phyloP scores from a whole-genome alignment of 495 filamentous ascomycete genomes.

The Aspergillus kassunensis region DNA sequence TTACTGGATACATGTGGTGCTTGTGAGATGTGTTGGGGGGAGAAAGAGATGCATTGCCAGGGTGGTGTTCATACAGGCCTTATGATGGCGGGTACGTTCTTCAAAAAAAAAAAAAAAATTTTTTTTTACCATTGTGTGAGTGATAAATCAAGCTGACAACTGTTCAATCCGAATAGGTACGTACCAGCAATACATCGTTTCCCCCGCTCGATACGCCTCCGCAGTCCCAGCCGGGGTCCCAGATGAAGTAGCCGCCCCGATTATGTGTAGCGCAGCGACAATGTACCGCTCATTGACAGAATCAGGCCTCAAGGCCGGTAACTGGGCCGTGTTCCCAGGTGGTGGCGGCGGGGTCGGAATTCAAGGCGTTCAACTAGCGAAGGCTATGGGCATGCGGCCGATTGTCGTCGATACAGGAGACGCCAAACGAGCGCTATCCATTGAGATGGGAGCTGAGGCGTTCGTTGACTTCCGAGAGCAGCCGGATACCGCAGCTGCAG shows the following conservation, averaged over 20 bases:
- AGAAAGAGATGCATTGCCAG: constrained; percentile 42
- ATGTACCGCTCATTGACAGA: constrained; percentile 52
- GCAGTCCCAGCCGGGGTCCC: constrained; percentile 58
- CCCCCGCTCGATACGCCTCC: constrained; percentile 58
- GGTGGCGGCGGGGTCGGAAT: constrained; percentile 63
- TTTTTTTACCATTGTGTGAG: not conserved
- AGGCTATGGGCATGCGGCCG: constrained; percentile 49
- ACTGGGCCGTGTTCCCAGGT: constrained; percentile 54
- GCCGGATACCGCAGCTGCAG: constrained; percentile 28
- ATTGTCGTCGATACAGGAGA: constrained; percentile 47
- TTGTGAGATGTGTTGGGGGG: constrained; percentile 35
- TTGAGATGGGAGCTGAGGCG: constrained; percentile 48
- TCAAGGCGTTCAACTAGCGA: constrained; percentile 57
- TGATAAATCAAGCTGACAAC: not conserved
- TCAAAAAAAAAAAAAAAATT: not conserved
- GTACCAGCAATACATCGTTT: constrained; percentile 65
- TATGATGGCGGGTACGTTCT: constrained; percentile 24
- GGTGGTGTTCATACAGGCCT: constrained; percentile 32
- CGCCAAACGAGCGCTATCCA: constrained; percentile 33
- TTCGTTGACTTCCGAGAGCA: constrained; percentile 48
- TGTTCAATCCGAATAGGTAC: constrained; percentile 39
- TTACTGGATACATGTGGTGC: constrained; percentile 43
- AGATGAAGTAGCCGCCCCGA: constrained; percentile 56
- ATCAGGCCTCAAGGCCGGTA: constrained; percentile 49
- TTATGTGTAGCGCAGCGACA: constrained; percentile 57